These are phyloP conservation scores for Adansonia madagascariensis DNA, from an alignment of 441 rosid genomes.

Conservation along the genomic window DNA sequence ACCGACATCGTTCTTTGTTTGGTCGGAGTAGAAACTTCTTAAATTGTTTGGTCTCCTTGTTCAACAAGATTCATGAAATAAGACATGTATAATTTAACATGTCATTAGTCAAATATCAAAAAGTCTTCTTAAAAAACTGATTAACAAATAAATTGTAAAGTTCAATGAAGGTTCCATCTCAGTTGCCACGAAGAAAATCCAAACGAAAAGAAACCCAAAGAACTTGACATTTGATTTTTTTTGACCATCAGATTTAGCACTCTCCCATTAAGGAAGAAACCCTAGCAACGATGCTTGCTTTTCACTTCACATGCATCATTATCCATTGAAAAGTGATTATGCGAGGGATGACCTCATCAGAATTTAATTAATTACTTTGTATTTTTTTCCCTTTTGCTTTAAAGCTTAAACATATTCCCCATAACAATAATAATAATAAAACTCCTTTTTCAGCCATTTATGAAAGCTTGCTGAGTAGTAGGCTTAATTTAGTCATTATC, in stretches of 20 bases:
- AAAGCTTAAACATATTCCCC: no score
- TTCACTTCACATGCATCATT: background rate
- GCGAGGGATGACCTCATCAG: background rate
- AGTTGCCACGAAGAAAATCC: background rate
- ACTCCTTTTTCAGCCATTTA: no score
- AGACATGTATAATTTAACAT: background rate
- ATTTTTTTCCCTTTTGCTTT: no score
- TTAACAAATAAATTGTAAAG: background rate
- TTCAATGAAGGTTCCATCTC: background rate
- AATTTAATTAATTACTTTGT: no score
- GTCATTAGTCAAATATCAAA: background rate
- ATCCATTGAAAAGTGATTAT: slow-evolving; percentile 11
- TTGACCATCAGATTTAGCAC: background rate
- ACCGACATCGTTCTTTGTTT: background rate
- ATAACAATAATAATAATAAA: no score
- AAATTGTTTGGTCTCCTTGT: background rate
- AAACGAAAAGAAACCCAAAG: background rate
- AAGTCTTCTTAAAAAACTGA: background rate
- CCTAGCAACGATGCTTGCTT: background rate
- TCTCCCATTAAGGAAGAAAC: background rate
- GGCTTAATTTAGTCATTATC: no score
- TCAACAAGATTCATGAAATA: background rate
- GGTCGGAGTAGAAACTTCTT: background rate
- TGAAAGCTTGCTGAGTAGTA: no score
- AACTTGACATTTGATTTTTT: background rate